Evolutionary conservation across 2,329 filamentous ascomycete genomes (phyloP), one percentile per base, ranked within the genome.

Genomic region (Biscogniauxia marginata): DNA sequence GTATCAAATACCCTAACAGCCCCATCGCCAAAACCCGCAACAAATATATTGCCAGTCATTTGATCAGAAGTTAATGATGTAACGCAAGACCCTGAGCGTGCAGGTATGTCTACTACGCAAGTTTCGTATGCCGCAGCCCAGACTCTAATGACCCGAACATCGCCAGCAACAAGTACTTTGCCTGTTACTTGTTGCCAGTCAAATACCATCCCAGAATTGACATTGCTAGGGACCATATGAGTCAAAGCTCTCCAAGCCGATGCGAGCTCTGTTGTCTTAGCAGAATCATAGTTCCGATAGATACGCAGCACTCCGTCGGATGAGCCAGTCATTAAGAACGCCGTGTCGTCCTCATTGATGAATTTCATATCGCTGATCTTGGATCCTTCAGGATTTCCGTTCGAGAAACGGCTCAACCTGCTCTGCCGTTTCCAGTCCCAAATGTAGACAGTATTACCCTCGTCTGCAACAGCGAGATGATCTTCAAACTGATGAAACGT

Each of bases 161-260:
- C 95, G 46, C 95, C 95, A 9, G 95, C 95, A 25, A 98, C 95
- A n/a, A 99, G 82, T 7, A 96, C 88, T 58, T 91, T 90, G 7
- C 95, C 95, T 64, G 91, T 91, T n/a, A 96, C 93, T 75, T 99
- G 95, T 72, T 98, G 93, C 95, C 95, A 99, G 72, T 99, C 93
- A 70, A 98, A 96, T 22, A 98, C 93, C 75, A 99, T 88, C 20
- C 95, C 95, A 1, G 93, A 93, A 71, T 96, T 96, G 68, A 93
- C 89, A 67, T 93, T 96, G 72, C 91, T 96, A 3, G 93, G 91
- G 5, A 98, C 89, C 70, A 98, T 89, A 74, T 99, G 91, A 11
- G 91, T 96, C 57, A 99, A 76, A 4, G 95, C 95, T 48, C 95
- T 86, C 85, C 96, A 98, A 18, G 91, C 85, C 0, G 93, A 92